These are phyloP conservation scores for Crassisporium funariophilum DNA, from an alignment of 768 basidiomycete genomes.

Conservation along the genomic window DNA sequence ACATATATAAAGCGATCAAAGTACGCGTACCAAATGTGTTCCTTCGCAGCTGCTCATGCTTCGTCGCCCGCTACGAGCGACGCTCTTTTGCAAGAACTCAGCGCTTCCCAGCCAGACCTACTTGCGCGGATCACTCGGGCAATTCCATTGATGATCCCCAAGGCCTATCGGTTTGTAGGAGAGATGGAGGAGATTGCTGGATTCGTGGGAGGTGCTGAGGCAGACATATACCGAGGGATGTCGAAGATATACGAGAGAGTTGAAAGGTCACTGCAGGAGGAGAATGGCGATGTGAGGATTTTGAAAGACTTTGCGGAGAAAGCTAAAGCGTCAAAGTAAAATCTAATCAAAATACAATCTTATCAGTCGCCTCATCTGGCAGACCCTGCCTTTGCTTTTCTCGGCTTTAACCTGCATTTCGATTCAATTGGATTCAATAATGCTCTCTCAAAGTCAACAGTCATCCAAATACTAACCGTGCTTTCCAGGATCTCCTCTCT, in stretches of 20 bases:
- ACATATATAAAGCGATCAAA: slow-evolving; percentile 5
- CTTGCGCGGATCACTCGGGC: slow-evolving; percentile 40
- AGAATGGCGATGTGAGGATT: slow-evolving; percentile 38
- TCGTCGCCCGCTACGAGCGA: slow-evolving; percentile 64
- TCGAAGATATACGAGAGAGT: slow-evolving; percentile 48
- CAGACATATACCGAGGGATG: slow-evolving; percentile 49
- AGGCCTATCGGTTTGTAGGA: slow-evolving; percentile 62
- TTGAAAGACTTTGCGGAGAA: slow-evolving; percentile 47
- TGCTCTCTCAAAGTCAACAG: no score
- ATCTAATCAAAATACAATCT: slow-evolving; percentile 18
- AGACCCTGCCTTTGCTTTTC: no score
- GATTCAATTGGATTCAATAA: no score
- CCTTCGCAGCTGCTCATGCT: slow-evolving; percentile 47
- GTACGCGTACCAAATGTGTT: neutral
- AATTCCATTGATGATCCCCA: slow-evolving; percentile 57
- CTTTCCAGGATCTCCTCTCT: slow-evolving; percentile 11
- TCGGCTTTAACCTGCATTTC: no score
- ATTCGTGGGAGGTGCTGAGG: slow-evolving; percentile 51
- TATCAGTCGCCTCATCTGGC: slow-evolving; percentile 2
- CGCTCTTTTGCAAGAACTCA: slow-evolving; percentile 53
- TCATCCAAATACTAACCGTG: no score
- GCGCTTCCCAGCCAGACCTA: slow-evolving; percentile 45
- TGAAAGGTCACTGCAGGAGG: slow-evolving; percentile 38
- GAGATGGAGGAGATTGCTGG: slow-evolving; percentile 67
- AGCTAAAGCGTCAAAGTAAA: slow-evolving; percentile 27